phyloP scores from a whole-genome alignment of 148 eudicot genomes.

The Amaranthus hypochondriacus region DNA sequence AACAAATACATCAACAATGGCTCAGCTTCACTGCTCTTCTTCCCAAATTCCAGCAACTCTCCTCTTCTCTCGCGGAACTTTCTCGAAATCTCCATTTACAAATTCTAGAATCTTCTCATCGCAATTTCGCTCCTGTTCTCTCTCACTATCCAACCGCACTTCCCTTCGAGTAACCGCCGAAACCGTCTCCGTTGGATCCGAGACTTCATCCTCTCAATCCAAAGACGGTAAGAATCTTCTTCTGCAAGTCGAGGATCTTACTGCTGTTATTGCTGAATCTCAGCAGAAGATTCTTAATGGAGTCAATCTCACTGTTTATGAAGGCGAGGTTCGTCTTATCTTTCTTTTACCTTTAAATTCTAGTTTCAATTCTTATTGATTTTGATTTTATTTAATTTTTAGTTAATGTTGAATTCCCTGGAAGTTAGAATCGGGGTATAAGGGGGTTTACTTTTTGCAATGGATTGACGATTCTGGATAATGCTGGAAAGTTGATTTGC shows the following conservation, averaged over 20 bases:
- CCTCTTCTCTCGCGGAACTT: not conserved
- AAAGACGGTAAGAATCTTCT: constrained; percentile 43
- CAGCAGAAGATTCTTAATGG: constrained; percentile 66
- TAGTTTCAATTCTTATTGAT: too few species aligned
- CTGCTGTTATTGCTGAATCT: constrained; percentile 71
- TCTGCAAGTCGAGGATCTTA: constrained; percentile 67
- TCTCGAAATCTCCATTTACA: not conserved
- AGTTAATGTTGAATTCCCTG: too few species aligned
- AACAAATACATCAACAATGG: constrained; percentile 1
- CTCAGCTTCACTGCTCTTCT: not conserved
- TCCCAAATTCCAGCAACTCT: not conserved
- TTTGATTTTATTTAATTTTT: too few species aligned
- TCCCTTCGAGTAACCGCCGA: constrained; percentile 13
- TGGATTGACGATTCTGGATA: too few species aligned
- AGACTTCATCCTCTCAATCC: constrained; percentile 35
- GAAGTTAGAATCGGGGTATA: too few species aligned
- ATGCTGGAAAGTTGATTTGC: too few species aligned
- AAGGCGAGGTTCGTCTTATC: constrained; percentile 70
- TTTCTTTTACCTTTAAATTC: not conserved
- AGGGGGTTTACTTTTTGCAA: too few species aligned
- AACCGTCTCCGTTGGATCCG: constrained; percentile 42
- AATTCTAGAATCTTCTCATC: constrained; percentile 3
- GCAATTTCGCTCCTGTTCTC: not conserved
- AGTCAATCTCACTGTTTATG: constrained; percentile 61
- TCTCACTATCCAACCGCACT: constrained; percentile 19